A percentile compares a stretch with the other conserved stretches of the same genome.
These are phyloP conservation scores for Fusarium nanum DNA, from an alignment of 2,329 filamentous ascomycete genomes.

Conservation along the genomic window DNA sequence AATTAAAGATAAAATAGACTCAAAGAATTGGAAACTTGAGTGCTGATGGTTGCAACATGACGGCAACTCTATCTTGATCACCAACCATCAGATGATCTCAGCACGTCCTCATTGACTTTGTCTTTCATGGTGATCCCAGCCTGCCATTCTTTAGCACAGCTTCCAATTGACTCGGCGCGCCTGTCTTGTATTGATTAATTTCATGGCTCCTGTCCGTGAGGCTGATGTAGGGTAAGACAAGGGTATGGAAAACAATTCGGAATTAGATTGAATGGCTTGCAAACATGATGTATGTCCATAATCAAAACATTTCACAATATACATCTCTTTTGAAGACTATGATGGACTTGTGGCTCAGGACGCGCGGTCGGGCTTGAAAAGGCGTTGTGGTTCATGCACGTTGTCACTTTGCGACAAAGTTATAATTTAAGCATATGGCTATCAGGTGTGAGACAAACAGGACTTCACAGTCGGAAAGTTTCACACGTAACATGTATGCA, in stretches of 20 bases:
- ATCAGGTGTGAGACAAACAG: no score
- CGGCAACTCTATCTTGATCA: conserved; percentile 10
- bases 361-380: background rate
- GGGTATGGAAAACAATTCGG: background rate
- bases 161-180: background rate
- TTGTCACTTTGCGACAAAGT: background rate
- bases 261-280: background rate
- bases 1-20: background rate
- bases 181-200: conserved; percentile 1
- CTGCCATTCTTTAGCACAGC: background rate
- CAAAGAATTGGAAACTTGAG: background rate
- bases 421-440: background rate
- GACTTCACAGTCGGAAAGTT: background rate
- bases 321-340: background rate
- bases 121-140: conserved; percentile 2
- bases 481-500: no score
- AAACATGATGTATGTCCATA: background rate
- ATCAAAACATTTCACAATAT: background rate
- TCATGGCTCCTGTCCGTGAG: background rate
- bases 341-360: background rate
- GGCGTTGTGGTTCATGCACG: background rate
- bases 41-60: conserved; percentile 1
- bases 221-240: conserved; percentile 13
- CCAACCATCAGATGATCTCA: background rate
- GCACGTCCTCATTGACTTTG: background rate